These are phyloP conservation scores for Paracoccidioides lutzii DNA, from an alignment of 2,329 filamentous ascomycete genomes.

Conservation along the genomic window DNA sequence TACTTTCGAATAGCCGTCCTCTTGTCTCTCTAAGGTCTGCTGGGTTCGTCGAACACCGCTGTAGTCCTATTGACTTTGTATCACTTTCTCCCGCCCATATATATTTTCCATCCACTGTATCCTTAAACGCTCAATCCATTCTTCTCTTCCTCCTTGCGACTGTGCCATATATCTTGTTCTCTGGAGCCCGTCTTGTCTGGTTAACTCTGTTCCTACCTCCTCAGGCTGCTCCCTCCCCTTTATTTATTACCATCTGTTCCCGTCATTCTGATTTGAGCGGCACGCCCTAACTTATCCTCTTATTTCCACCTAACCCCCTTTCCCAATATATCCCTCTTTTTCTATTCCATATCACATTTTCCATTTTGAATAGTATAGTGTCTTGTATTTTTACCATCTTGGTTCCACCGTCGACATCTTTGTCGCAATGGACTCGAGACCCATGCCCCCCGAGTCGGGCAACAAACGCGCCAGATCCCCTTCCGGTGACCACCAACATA, in stretches of 20 bases:
- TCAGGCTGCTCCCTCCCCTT: background rate
- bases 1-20: no score
- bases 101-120: background rate
- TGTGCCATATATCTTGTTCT: background rate
- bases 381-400: background rate
- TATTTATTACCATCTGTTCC: no score
- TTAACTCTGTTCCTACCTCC: background rate
- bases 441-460: slow-evolving; percentile 24
- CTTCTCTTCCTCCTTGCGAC: background rate
- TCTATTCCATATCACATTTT: background rate
- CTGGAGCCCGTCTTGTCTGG: background rate
- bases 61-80: no score
- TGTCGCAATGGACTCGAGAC: slow-evolving; percentile 23
- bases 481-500: slow-evolving; percentile 25
- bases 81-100: background rate
- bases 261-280: no score
- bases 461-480: slow-evolving; percentile 36
- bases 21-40: no score
- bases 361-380: no score
- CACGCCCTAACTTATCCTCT: no score
- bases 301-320: background rate
- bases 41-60: no score
- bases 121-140: no score
- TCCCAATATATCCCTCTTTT: background rate
- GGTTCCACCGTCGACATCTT: background rate